Base-by-base conservation (phyloP, 495 filamentous ascomycete genomes). In the Penicillium pancosmium region DNA sequence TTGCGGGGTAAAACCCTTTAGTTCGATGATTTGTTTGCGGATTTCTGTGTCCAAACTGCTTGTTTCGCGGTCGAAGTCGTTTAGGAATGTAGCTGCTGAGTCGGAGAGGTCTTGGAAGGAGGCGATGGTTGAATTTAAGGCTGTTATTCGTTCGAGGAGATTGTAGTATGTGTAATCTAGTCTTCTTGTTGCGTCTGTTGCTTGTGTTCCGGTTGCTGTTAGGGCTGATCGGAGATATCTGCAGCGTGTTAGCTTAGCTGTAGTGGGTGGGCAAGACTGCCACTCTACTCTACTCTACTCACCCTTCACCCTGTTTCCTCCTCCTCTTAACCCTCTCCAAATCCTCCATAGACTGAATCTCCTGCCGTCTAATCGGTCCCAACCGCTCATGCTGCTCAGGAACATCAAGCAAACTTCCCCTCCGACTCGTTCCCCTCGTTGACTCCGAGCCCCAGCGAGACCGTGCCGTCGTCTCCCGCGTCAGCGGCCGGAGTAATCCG, bases 161-260 rank as follows among this genome's bases (percentile, higher is more conserved):
- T 88, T 86, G 65, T 93, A 92, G 75, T 96, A 96, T 0, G 88
- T 92, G 63, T 89, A 88, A 66, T 96, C 91, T n/a, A 97, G 82
- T 46, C 84, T 84, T 59, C 84, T 82, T 18, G 87, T 94, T 4
- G 86, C 85, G 36, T 82, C 81, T 52, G 74, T 83, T 25, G 78
- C 78, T 23, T 73, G 68, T 0, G 73, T 73, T 13, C 76, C 74
- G 43, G 78, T 73, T 1, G 72, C 69, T 8, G 70, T 65, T 19
- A 78, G 59, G n/a, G 73, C 69, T 35, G 66, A 71, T 2, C 66
- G 70, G 40, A 80, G 63, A 63, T 69, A 76, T 44, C 76, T 79
- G 5, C 16, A 16, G 23, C 0, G 31, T 44, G 3, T 13, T 47
- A 47, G 43, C 16, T 27, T 27, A 27, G 8, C 27, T 31, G 6